Conservation (phyloP, 345 rosid genomes). For the Jatropha curcas region DNA sequence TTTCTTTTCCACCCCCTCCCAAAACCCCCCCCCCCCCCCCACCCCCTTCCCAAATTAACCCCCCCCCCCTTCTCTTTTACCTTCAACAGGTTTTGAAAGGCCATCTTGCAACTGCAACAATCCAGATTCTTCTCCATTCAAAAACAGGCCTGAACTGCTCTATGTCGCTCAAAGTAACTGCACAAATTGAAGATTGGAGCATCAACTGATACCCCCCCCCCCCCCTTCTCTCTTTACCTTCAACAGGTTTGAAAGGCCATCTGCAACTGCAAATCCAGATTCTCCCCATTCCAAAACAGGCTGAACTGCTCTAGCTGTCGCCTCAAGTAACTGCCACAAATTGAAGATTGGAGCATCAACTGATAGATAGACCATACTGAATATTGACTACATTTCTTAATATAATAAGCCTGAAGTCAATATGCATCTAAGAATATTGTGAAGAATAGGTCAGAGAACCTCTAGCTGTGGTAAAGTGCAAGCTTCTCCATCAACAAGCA, state of each 20-base stretch:
- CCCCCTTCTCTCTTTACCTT: too few relatives aligned
- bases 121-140: too few relatives aligned
- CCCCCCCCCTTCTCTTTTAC: too few relatives aligned
- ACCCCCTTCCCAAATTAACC: too few relatives aligned
- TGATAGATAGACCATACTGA: not conserved
- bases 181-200: too few relatives aligned
- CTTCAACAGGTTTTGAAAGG: too few relatives aligned
- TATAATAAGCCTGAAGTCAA: not conserved
- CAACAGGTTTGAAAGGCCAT: slow-evolving; percentile 84
- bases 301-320: slow-evolving; percentile 90
- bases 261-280: slow-evolving; percentile 81
- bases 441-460: slow-evolving; percentile 39
- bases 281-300: slow-evolving; percentile 83
- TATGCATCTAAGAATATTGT: not conserved
- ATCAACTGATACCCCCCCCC: too few relatives aligned
- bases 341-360: slow-evolving; percentile 4
- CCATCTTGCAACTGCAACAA: too few relatives aligned
- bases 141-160: too few relatives aligned
- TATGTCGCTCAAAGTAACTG: too few relatives aligned
- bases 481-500: slow-evolving; percentile 98
- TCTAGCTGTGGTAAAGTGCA: slow-evolving; percentile 94
- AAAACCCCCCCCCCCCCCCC: too few relatives aligned
- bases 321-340: slow-evolving; percentile 79
- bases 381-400: not conserved
- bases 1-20: too few relatives aligned